phyloP scores from a whole-genome alignment of 176 grass and related monocot species.

The Oryza glumipatula region DNA sequence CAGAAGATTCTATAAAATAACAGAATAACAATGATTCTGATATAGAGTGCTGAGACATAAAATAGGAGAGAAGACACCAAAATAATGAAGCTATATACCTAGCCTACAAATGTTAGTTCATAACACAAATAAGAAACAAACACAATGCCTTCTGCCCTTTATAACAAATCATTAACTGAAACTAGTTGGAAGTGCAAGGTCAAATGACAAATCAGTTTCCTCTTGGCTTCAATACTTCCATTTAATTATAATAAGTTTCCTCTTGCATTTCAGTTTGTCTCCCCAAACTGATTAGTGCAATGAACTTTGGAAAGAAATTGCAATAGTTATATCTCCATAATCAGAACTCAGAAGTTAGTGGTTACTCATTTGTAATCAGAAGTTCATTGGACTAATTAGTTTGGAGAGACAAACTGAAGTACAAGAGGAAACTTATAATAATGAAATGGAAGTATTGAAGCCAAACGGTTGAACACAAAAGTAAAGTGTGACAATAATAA shows the following conservation, averaged over 20 bases:
- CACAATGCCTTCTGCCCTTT: not conserved
- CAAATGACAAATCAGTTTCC: slow-evolving; percentile 6
- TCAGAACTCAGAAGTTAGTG: not conserved
- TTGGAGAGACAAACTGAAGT: not conserved
- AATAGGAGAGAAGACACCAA: not conserved
- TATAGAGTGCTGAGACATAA: not conserved
- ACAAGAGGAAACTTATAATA: not conserved
- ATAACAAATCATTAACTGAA: not conserved
- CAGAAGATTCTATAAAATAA: slow-evolving; percentile 22
- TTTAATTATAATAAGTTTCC: too few species aligned
- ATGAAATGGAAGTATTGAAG: slow-evolving; percentile 9
- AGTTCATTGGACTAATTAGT: slow-evolving; percentile 7
- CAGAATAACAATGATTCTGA: not conserved
- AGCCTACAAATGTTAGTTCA: slow-evolving; percentile 8
- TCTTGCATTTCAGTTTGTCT: too few species aligned
- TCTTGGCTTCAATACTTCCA: too few species aligned
- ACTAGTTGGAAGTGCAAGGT: not conserved
- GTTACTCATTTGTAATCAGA: not conserved
- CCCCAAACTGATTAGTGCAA: not conserved
- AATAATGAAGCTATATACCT: not conserved
- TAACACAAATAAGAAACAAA: slow-evolving; percentile 25
- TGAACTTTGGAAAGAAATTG: not conserved
- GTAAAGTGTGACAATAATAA: not conserved
- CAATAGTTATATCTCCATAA: slow-evolving; percentile 25
- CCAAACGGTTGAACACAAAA: slow-evolving; percentile 6